phyloP scores from a whole-genome alignment of 176 grass and related monocot genomes.

The Phoenix dactylifera region DNA sequence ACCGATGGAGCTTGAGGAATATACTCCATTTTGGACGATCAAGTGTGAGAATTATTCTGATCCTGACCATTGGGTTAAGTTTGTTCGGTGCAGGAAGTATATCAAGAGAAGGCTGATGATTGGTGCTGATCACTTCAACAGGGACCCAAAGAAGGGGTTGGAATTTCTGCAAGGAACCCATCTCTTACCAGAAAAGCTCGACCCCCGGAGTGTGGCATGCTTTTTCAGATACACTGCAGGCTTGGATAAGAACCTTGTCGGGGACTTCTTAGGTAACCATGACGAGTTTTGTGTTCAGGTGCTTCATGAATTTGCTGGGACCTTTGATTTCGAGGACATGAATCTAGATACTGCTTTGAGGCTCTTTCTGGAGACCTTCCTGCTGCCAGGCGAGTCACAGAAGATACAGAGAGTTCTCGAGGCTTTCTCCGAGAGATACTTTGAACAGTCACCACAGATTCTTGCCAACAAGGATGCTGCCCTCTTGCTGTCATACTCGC shows the following conservation, averaged over 20 bases:
- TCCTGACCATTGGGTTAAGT: slow-evolving; percentile 86
- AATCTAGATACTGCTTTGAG: slow-evolving; percentile 90
- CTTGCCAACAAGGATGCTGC: slow-evolving; percentile 95
- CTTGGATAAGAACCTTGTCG: slow-evolving; percentile 95
- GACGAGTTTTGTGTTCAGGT: slow-evolving; percentile 99
- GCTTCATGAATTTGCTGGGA: slow-evolving; percentile 87
- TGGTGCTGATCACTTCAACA: slow-evolving; percentile 96
- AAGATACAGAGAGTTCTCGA: slow-evolving; percentile 99
- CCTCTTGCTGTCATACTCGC: slow-evolving; percentile 77
- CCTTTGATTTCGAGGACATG: slow-evolving; percentile 91
- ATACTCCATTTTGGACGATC: slow-evolving; percentile 82
- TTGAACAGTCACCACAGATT: slow-evolving; percentile 78
- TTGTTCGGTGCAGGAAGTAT: slow-evolving; percentile 85
- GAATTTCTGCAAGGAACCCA: slow-evolving; percentile 99
- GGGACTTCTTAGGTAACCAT: slow-evolving; percentile 97
- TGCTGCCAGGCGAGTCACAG: slow-evolving; percentile 91
- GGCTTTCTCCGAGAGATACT: slow-evolving; percentile 97
- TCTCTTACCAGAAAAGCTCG: slow-evolving; percentile 94
- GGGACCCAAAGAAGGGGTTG: slow-evolving; percentile 96
- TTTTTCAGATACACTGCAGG: slow-evolving; percentile 91
- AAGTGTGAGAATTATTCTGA: slow-evolving; percentile 84
- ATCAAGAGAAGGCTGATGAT: slow-evolving; percentile 89
- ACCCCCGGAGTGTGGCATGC: slow-evolving; percentile 94
- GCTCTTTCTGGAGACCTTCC: slow-evolving; percentile 89
- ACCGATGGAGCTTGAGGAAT: slow-evolving; percentile 67